Evolutionary conservation across 495 filamentous ascomycete genomes (phyloP).

Genomic region (Hyphodiscus hymeniophilus): DNA sequence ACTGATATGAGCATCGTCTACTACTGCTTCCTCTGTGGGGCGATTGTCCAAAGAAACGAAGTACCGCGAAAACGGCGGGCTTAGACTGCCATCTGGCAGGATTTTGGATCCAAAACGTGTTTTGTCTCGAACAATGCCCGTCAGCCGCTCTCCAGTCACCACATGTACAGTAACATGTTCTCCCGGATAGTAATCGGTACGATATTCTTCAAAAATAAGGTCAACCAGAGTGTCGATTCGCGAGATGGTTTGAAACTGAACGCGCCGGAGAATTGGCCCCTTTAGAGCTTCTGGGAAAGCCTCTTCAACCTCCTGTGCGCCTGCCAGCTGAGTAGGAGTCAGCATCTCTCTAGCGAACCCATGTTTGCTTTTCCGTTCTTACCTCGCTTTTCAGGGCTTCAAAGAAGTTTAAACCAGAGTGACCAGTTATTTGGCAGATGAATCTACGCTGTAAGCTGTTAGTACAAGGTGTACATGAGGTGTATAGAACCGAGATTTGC

Average conservation of each 20-base stretch:
- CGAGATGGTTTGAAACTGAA: conserved; percentile 86
- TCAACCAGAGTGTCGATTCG: conserved; percentile 82
- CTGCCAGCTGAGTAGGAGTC: conserved; percentile 52
- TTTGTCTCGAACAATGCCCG: conserved; percentile 80
- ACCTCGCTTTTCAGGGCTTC: conserved; percentile 93
- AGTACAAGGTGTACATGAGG: conserved; percentile 3
- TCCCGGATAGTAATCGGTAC: conserved; percentile 87
- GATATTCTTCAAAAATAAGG: conserved; percentile 68
- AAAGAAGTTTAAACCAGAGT: conserved; percentile 88
- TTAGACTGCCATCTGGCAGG: conserved; percentile 55
- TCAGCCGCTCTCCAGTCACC: conserved; percentile 58
- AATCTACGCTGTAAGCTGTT: conserved; percentile 58
- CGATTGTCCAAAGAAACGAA: conserved; percentile 65
- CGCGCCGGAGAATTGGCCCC: conserved; percentile 78
- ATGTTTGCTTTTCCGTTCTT: conserved; percentile 23
- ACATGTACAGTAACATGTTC: conserved; percentile 73
- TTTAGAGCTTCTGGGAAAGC: conserved; percentile 87
- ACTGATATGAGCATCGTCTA: conserved; percentile 74
- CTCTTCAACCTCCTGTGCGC: conserved; percentile 81
- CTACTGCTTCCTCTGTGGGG: conserved; percentile 63
- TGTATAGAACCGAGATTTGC: conserved; percentile 15
- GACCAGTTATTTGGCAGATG: conserved; percentile 90
- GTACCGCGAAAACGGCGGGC: conserved; percentile 66
- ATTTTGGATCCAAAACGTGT: conserved; percentile 57
- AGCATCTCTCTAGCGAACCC: conserved; percentile 2